A percentile compares a stretch with the other conserved stretches of the same genome.
Conservation (phyloP, 2,329 filamentous ascomycete genomes). For the Alternaria alternata region DNA sequence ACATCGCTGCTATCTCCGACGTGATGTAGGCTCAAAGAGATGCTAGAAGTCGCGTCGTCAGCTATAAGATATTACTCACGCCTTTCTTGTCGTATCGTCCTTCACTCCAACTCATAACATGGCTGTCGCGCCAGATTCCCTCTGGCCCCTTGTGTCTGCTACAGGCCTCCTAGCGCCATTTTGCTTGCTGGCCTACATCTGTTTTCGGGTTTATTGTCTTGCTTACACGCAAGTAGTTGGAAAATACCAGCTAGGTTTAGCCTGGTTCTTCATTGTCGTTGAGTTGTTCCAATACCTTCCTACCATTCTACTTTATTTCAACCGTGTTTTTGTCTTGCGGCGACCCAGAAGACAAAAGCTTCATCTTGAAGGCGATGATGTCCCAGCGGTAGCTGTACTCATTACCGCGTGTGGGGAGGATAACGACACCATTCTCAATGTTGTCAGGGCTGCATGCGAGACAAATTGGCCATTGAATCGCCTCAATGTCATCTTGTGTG, state of each 20-base stretch:
- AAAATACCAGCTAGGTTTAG: not conserved
- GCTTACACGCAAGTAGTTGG: not conserved
- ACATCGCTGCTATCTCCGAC: not conserved
- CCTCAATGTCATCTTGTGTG: conserved; percentile 45
- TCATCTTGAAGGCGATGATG: conserved; percentile 14
- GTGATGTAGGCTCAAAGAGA: not conserved
- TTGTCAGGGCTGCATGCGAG: conserved; percentile 11
- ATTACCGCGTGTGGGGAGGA: conserved; percentile 57
- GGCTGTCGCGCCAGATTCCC: not conserved
- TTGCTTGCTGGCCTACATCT: not conserved
- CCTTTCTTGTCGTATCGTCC: not conserved
- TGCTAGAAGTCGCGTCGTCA: not conserved
- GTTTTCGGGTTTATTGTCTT: not conserved
- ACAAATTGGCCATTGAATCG: conserved; percentile 39
- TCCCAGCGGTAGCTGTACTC: conserved; percentile 54
- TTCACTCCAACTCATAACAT: not conserved
- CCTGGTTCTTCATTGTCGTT: not conserved
- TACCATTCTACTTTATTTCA: not conserved
- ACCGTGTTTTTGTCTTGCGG: not conserved
- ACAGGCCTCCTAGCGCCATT: not conserved
- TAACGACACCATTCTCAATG: conserved; percentile 51
- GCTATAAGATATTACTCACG: not conserved
- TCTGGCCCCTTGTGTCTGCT: not conserved
- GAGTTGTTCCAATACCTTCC: not conserved
- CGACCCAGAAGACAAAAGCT: conserved; percentile 2